phyloP scores from a whole-genome alignment of 75 land plant genomes.

The Cupressus sempervirens region DNA sequence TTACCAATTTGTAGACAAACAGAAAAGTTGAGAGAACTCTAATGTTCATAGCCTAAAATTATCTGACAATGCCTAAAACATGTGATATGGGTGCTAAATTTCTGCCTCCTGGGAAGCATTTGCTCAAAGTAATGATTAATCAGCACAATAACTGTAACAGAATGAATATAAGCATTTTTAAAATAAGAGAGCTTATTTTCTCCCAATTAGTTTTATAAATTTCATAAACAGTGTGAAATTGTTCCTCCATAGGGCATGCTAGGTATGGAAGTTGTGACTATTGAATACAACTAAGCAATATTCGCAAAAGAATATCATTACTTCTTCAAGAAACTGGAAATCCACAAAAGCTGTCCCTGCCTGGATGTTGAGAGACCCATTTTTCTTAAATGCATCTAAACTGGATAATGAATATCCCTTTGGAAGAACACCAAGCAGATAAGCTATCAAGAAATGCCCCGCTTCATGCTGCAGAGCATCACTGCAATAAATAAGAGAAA shows the following conservation, averaged over 20 bases:
- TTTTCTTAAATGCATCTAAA: constrained; percentile 66
- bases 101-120: background rate
- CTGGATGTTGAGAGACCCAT: constrained; percentile 79
- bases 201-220: background rate
- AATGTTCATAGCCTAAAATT: background rate
- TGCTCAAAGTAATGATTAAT: background rate
- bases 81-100: background rate
- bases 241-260: background rate
- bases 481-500: constrained; percentile 8
- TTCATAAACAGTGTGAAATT: background rate
- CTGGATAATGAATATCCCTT: constrained; percentile 77
- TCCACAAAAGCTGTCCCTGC: constrained; percentile 95
- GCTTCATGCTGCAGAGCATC: constrained; percentile 75
- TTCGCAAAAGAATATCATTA: constrained; percentile 18
- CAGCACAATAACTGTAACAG: background rate
- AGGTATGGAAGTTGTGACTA: background rate
- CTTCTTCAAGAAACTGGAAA: constrained; percentile 86
- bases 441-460: constrained; percentile 92
- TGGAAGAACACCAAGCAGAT: constrained; percentile 84
- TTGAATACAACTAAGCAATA: background rate
- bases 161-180: background rate
- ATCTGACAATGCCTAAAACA: background rate
- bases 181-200: background rate
- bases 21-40: background rate
- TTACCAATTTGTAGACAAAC: background rate